These are phyloP conservation scores for Carex sylvatica DNA, from an alignment of 202 grass and related monocot species.

Conservation along the genomic window DNA sequence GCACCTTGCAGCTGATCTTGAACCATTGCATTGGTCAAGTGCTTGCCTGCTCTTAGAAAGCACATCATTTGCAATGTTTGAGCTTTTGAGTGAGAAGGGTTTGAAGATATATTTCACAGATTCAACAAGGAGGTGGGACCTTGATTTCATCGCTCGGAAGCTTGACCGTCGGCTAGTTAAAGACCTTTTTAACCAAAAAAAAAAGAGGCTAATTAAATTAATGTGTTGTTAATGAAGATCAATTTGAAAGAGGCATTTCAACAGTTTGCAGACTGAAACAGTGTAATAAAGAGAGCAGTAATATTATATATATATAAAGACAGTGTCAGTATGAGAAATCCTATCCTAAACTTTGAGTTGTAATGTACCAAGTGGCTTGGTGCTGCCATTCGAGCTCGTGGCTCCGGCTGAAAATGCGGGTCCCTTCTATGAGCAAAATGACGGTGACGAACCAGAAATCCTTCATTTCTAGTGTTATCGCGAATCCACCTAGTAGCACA, in stretches of 20 bases:
- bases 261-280: too few relatives aligned
- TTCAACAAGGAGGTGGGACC: slow-evolving; percentile 42
- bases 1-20: neutral
- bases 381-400: slow-evolving; percentile 98
- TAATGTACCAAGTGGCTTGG: slow-evolving; percentile 62
- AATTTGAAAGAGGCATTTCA: neutral
- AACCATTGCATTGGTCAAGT: neutral
- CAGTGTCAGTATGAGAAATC: neutral
- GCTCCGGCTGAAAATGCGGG: slow-evolving; percentile 83
- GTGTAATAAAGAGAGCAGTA: too few relatives aligned
- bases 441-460: slow-evolving; percentile 80
- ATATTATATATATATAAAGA: neutral
- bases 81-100: neutral
- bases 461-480: slow-evolving; percentile 42
- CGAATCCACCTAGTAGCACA: slow-evolving; percentile 81
- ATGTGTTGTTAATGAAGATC: neutral
- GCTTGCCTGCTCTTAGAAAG: neutral
- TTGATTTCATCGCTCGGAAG: slow-evolving; percentile 39
- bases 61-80: neutral
- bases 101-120: slow-evolving; percentile 46
- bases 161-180: slow-evolving; percentile 33
- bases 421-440: slow-evolving; percentile 77
- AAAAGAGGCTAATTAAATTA: neutral
- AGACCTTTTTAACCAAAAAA: slow-evolving; percentile 12
- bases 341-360: neutral